Base-by-base conservation (phyloP, 306 rosid genomes). In the Styphnolobium japonicum region DNA sequence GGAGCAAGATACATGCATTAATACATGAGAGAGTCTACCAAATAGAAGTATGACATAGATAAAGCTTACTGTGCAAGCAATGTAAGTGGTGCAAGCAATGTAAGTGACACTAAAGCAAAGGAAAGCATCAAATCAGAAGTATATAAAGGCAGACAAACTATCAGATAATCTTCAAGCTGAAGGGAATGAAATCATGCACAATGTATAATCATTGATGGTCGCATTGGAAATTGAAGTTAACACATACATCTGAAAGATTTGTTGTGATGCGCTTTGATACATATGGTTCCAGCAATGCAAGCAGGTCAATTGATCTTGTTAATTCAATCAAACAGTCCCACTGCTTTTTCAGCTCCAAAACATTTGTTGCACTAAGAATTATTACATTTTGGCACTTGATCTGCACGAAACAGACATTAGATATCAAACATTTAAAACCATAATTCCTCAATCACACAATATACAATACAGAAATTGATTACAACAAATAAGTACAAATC, bases 311-410 rank as follows among this genome's bases (percentile, higher is more conserved):
- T 33, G 91, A 91, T 79, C 67, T 81, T 57, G 97, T 79, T 84
- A 95, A 83, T 81, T 91, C 98, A 72, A 87, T 91, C 86, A 91
- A 88, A 81, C 97, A 95, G 55, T 84, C 91, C 98, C 98, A 95
- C 84, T 95, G 78, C 76, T 79, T 79, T 66, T 88, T 91, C 81
- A 95, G 90, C 91, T 95, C 98, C 79, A 15, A 27, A 29, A 70
- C 71, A 82, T 90, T 89, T 71, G 98, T 85, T 73, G 99, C 94
- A 33, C 85, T 79, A 33, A 95, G 85, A 81, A 90, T 67, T 66
- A 91, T 83, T 42, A 91, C 91, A 78, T 95, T 95, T 79, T 90
- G 87, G 83, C 99, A 92, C 85, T 95, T 95, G 73, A 95, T 90
- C 99, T 95, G 84, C 87, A 84, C 68, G 56, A 88, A 80, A 76